Percentiles rank a stretch among this genome's conserved stretches.
These are phyloP conservation scores for Komagataella mondaviorum DNA, from an alignment of 805 yeast species.

Conservation along the genomic window DNA sequence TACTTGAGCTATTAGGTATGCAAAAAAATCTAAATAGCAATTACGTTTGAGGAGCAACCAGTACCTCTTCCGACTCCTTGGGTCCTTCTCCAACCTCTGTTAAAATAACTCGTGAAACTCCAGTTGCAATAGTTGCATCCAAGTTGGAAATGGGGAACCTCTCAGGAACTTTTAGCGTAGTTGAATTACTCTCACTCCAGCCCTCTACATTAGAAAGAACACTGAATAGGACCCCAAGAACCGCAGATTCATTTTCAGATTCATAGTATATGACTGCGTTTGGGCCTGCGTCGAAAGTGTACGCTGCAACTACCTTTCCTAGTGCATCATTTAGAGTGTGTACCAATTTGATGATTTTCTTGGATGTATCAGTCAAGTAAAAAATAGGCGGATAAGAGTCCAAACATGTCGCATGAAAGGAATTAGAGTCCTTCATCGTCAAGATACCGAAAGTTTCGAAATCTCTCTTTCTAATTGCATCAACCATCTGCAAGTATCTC, in stretches of 20 bases:
- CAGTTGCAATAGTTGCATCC: constrained; percentile 41
- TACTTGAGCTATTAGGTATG: background rate
- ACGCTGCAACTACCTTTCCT: constrained; percentile 74
- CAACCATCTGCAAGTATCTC: constrained; percentile 73
- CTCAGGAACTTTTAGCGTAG: constrained; percentile 7
- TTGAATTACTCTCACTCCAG: constrained; percentile 31
- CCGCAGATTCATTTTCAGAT: constrained; percentile 55
- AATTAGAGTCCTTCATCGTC: constrained; percentile 94
- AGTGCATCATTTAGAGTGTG: constrained; percentile 62
- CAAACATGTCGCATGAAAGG: constrained; percentile 95
- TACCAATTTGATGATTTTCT: constrained; percentile 62
- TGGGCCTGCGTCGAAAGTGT: constrained; percentile 99
- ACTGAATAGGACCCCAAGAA: constrained; percentile 56
- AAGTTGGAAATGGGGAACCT: constrained; percentile 11
- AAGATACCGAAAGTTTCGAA: constrained; percentile 74
- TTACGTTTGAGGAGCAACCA: constrained; percentile 46
- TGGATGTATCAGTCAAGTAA: constrained; percentile 84
- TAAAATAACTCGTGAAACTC: constrained; percentile 73
- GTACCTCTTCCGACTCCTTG: constrained; percentile 36
- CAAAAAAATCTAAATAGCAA: constrained; percentile 24
- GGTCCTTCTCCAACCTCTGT: constrained; percentile 90
- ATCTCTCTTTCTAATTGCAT: constrained; percentile 60
- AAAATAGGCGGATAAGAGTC: constrained; percentile 95
- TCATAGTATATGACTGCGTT: constrained; percentile 92
- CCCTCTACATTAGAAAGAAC: constrained; percentile 51